A percentile compares a stretch with the other conserved stretches of the same genome.
These are phyloP conservation scores for Setaria italica DNA, from an alignment of 202 grass and related monocot genomes.

Conservation along the genomic window DNA sequence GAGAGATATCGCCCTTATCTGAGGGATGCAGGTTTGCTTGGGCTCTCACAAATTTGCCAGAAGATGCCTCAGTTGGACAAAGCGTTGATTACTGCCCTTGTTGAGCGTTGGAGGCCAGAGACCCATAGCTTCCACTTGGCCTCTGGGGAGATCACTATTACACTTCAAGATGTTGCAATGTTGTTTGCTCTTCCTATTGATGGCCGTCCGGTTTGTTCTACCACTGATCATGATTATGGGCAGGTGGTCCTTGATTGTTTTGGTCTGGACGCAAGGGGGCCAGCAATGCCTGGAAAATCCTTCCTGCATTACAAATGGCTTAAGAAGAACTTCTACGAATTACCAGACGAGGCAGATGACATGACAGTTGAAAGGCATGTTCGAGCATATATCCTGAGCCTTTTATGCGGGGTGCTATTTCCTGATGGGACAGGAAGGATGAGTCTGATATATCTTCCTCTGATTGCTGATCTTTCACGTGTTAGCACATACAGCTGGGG, in stretches of 20 bases:
- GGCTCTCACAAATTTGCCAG: constrained; percentile 56
- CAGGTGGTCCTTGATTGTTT: constrained; percentile 55
- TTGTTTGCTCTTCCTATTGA: constrained; percentile 57
- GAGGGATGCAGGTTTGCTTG: constrained; percentile 52
- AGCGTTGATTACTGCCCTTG: constrained; percentile 59
- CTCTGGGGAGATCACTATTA: constrained; percentile 60
- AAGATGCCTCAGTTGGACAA: constrained; percentile 57
- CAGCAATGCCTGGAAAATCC: constrained; percentile 62
- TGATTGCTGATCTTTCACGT: constrained; percentile 57
- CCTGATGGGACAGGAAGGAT: constrained; percentile 62
- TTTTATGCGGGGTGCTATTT: constrained; percentile 61
- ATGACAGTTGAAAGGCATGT: constrained; percentile 54
- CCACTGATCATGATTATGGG: constrained; percentile 53
- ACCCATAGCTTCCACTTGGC: constrained; percentile 63
- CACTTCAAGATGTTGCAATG: constrained; percentile 63
- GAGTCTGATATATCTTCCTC: constrained; percentile 62
- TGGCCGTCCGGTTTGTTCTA: constrained; percentile 50
- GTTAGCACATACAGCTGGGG: constrained; percentile 68
- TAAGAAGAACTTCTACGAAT: constrained; percentile 51
- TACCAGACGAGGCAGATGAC: constrained; percentile 52
- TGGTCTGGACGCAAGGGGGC: constrained; percentile 50
- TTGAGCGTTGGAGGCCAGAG: constrained; percentile 63
- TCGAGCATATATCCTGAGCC: constrained; percentile 64
- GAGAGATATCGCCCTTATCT: constrained; percentile 56
- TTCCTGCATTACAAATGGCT: constrained; percentile 65